These are phyloP conservation scores for Geotrichum cucujoidarum DNA, from an alignment of 1,139 yeast species.

Conservation along the genomic window DNA sequence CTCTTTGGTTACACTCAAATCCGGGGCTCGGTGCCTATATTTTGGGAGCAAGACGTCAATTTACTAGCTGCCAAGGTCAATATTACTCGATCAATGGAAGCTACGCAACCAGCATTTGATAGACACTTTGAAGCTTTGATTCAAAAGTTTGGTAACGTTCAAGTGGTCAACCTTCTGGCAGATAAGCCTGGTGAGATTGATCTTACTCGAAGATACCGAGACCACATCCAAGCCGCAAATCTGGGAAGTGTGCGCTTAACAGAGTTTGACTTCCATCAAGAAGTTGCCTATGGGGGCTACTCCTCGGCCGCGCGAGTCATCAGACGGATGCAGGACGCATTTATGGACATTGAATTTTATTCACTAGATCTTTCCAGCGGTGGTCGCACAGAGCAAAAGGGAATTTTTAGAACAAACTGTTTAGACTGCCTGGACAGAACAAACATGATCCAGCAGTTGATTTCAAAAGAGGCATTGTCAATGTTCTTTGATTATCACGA, in stretches of 20 bases:
- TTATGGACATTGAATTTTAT: slow-evolving; percentile 77
- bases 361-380: slow-evolving; percentile 49
- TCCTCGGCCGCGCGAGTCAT: slow-evolving; percentile 72
- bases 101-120: slow-evolving; percentile 86
- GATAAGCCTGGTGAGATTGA: slow-evolving; percentile 73
- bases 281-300: slow-evolving; percentile 84
- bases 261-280: slow-evolving; percentile 90
- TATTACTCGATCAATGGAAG: slow-evolving; percentile 81
- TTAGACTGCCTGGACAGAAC: slow-evolving; percentile 94
- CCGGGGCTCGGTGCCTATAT: slow-evolving; percentile 91
- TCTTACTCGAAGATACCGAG: slow-evolving; percentile 59
- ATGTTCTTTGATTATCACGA: slow-evolving; percentile 55
- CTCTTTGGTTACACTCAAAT: slow-evolving; percentile 77
- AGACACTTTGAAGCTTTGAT: slow-evolving; percentile 68
- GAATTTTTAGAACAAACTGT: slow-evolving; percentile 89
- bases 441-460: slow-evolving; percentile 83
- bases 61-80: slow-evolving; percentile 73
- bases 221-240: slow-evolving; percentile 47
- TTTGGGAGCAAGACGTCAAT: slow-evolving; percentile 96
- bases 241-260: slow-evolving; percentile 45
- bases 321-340: slow-evolving; percentile 57
- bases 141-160: slow-evolving; percentile 78
- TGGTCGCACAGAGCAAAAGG: slow-evolving; percentile 64
- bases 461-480: slow-evolving; percentile 63
- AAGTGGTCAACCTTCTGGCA: slow-evolving; percentile 77